Evolutionary conservation across 176 grass and related monocot genomes (phyloP), one percentile per base, ranked within the genome.

Genomic region (Cenchrus purpureus): DNA sequence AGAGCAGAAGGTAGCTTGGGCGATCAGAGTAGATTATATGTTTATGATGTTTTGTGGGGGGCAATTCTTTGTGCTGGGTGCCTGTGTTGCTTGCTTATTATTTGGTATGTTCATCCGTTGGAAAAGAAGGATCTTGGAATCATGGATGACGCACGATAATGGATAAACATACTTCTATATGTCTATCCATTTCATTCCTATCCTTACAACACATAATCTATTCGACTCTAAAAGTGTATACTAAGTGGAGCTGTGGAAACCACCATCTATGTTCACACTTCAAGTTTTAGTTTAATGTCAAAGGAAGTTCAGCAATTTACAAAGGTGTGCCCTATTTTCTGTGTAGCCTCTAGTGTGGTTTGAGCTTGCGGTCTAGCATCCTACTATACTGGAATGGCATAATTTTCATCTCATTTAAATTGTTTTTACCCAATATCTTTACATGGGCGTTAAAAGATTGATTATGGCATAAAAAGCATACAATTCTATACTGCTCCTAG

Each of bases 11-110:
- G 37, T 40, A 40, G 37, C 37, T 40, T 40, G 37, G 37, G 3
- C 37, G 37, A 40, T 40, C 37, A 40, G 37, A 40, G 37, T 40
- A 44, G 48, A 3, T 73, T 10, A 64, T 62, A 37, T 25, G 51
- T 17, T 40, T 72, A 16, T 51, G n/a, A 54, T 75, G 5, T 12
- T 84, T 78, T 85, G 82, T 85, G 70, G 87, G 71, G 76, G n/a
- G 12, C 78, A 34, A 44, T 70, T 86, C 32, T 70, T 51, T 79
- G 15, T 61, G 58, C 8, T 61, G 58, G 58, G 13, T 71, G 53
- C 15, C 19, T 79, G 57, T 56, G 58, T 56, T 72, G 64, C 73
- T 62, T 70, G 20, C 20, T 61, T 61, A 61, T 14, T 49, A 45
- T 28, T 65, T 72, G 11, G 5, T 58, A 15, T 54, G 22, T 22